phyloP scores from a whole-genome alignment of 2,329 filamentous ascomycete genomes.

The Xylaria hypoxylon region DNA sequence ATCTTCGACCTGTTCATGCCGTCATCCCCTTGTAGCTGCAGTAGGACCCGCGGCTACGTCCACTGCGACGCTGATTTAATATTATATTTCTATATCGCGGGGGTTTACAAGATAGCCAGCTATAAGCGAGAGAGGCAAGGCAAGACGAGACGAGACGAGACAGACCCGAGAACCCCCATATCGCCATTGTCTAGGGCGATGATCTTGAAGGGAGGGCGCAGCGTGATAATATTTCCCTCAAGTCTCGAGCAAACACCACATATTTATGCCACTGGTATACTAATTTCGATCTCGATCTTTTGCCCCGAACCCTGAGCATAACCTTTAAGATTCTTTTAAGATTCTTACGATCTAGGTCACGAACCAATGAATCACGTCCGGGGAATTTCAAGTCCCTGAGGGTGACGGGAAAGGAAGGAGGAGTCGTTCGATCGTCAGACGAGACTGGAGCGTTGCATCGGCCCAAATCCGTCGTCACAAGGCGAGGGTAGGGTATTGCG shows the following conservation, averaged over 20 bases:
- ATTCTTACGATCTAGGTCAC: conserved; percentile 14
- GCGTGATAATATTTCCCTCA: neutral
- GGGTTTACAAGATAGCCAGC: conserved; percentile 19
- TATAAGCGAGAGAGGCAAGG: conserved; percentile 18
- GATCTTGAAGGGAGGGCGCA: neutral
- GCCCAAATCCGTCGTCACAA: conserved; percentile 19
- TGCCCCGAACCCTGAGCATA: conserved; percentile 4
- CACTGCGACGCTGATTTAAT: conserved; percentile 25
- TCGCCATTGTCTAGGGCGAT: neutral
- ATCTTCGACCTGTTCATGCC: conserved; percentile 30
- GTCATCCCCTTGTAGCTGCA: conserved; percentile 26
- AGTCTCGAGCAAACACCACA: conserved; percentile 5
- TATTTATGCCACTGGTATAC: conserved; percentile 15
- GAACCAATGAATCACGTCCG: conserved; percentile 24
- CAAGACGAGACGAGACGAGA: conserved; percentile 1
- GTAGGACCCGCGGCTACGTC: conserved; percentile 32
- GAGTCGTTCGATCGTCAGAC: conserved; percentile 25
- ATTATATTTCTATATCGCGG: conserved; percentile 18
- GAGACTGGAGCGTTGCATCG: conserved; percentile 29
- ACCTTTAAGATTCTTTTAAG: neutral
- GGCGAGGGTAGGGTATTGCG: conserved; percentile 29
- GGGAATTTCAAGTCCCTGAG: conserved; percentile 30
- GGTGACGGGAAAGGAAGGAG: conserved; percentile 35
- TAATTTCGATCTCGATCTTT: conserved; percentile 2
- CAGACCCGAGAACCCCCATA: neutral